phyloP scores from a whole-genome alignment of 192 early-diverging fungal genomes.

The Coemansia reversa region DNA sequence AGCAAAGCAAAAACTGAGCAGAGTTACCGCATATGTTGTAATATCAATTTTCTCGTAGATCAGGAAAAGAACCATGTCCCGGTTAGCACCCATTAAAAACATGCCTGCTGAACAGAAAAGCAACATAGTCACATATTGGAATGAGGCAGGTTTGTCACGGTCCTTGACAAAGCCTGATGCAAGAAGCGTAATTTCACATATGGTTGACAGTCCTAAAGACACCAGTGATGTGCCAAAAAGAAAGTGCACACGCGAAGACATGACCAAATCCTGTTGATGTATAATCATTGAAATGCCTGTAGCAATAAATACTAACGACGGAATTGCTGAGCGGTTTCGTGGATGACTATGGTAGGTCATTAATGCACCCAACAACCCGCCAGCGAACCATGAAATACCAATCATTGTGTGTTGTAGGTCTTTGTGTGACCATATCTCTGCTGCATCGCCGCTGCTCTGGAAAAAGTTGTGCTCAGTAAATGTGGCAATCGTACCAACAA shows the following conservation, averaged over 20 bases:
- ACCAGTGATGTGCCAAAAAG: slow-evolving; percentile 62
- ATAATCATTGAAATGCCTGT: slow-evolving; percentile 62
- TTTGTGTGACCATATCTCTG: slow-evolving; percentile 58
- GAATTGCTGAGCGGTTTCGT: slow-evolving; percentile 55
- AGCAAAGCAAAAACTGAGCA: slow-evolving; percentile 59
- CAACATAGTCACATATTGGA: slow-evolving; percentile 43
- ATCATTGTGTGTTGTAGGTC: slow-evolving; percentile 67
- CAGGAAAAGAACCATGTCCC: slow-evolving; percentile 57
- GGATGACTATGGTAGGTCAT: slow-evolving; percentile 39
- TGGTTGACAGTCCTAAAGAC: slow-evolving; percentile 47
- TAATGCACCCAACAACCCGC: slow-evolving; percentile 56
- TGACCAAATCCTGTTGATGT: slow-evolving; percentile 59
- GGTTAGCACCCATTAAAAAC: slow-evolving; percentile 64
- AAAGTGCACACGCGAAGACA: slow-evolving; percentile 58
- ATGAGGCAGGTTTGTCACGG: slow-evolving; percentile 18
- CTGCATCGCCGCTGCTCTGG: slow-evolving; percentile 12
- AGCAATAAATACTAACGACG: slow-evolving; percentile 59
- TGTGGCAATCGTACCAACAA: slow-evolving; percentile 62
- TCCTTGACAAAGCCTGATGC: slow-evolving; percentile 28
- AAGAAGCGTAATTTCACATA: slow-evolving; percentile 57
- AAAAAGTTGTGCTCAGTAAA: slow-evolving; percentile 69
- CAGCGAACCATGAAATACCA: slow-evolving; percentile 64
- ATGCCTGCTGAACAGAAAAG: slow-evolving; percentile 61
- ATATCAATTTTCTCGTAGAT: slow-evolving; percentile 50
- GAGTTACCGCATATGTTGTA: slow-evolving; percentile 55